These are phyloP conservation scores for Azolla pinnata DNA, from an alignment of 75 land plant genomes.

Conservation along the genomic window DNA sequence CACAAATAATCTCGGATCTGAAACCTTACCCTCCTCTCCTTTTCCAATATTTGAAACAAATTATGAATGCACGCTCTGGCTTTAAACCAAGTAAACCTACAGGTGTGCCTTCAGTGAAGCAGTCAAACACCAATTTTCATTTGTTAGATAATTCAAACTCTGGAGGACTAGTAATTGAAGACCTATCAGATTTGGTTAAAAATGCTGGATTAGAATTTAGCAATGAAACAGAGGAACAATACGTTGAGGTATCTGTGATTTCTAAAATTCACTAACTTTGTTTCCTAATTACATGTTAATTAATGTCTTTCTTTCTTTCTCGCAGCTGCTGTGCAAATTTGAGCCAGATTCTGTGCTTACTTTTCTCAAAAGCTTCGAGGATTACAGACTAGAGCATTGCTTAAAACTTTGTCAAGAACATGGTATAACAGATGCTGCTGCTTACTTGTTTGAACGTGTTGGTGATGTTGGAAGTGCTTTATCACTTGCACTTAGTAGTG, in stretches of 20 bases:
- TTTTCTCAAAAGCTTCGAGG: slow-evolving; percentile 81
- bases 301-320: slow-evolving; percentile 1
- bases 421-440: slow-evolving; percentile 86
- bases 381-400: slow-evolving; percentile 85
- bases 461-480: slow-evolving; percentile 96
- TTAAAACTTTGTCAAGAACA: slow-evolving; percentile 80
- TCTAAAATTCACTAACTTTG: neutral
- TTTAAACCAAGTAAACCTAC: slow-evolving; percentile 11
- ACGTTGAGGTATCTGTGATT: slow-evolving; percentile 54
- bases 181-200: slow-evolving; percentile 44
- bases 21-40: slow-evolving; percentile 49
- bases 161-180: neutral
- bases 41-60: slow-evolving; percentile 77
- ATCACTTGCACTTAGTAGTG: slow-evolving; percentile 44
- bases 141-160: neutral
- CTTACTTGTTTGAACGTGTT: slow-evolving; percentile 81
- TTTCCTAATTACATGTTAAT: neutral
- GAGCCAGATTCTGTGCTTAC: slow-evolving; percentile 68
- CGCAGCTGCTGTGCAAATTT: slow-evolving; percentile 85
- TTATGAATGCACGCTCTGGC: slow-evolving; percentile 60
- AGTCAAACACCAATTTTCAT: neutral
- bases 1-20: slow-evolving; percentile 47
- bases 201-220: slow-evolving; percentile 50
- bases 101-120: neutral
- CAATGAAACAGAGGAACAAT: slow-evolving; percentile 79